phyloP scores from a whole-genome alignment of 1,139 yeast species.

The Geotrichum fermentans region DNA sequence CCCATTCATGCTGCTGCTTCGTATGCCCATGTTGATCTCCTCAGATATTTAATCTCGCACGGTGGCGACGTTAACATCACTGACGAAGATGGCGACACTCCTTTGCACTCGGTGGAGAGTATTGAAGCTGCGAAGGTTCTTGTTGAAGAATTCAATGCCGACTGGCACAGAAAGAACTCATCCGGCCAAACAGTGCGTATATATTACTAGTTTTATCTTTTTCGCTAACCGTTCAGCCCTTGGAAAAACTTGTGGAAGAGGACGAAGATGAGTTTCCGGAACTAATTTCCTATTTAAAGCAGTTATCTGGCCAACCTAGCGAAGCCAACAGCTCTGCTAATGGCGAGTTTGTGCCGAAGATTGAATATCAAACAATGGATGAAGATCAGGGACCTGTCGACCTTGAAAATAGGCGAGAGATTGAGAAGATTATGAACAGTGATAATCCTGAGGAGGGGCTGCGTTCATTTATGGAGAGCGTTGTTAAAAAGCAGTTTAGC shows the following conservation, averaged over 20 bases:
- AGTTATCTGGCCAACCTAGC: constrained; percentile 10
- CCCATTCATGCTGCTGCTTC: constrained; percentile 97
- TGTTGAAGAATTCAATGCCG: constrained; percentile 63
- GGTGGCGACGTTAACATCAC: constrained; percentile 79
- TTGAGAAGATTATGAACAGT: constrained; percentile 68
- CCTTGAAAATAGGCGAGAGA: constrained; percentile 54
- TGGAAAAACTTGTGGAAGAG: constrained; percentile 51
- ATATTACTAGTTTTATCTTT: too few species aligned
- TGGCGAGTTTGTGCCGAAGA: constrained; percentile 12
- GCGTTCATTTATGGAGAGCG: constrained; percentile 59
- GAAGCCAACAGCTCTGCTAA: not conserved
- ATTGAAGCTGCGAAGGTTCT: constrained; percentile 57
- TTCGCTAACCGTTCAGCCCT: constrained; percentile 36
- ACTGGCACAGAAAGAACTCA: constrained; percentile 54
- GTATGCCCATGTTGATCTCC: constrained; percentile 71
- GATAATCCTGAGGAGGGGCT: constrained; percentile 77
- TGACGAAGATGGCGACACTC: constrained; percentile 92
- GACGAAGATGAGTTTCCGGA: constrained; percentile 88
- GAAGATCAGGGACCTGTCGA: constrained; percentile 40
- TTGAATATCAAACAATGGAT: constrained; percentile 24
- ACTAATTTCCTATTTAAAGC: constrained; percentile 56
- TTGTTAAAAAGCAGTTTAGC: constrained; percentile 51
- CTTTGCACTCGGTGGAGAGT: constrained; percentile 85
- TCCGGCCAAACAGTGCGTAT: constrained; percentile 63
- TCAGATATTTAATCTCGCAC: constrained; percentile 50